These are phyloP conservation scores for Dryas integrifolia DNA, from an alignment of 331 rosid species.

Conservation along the genomic window DNA sequence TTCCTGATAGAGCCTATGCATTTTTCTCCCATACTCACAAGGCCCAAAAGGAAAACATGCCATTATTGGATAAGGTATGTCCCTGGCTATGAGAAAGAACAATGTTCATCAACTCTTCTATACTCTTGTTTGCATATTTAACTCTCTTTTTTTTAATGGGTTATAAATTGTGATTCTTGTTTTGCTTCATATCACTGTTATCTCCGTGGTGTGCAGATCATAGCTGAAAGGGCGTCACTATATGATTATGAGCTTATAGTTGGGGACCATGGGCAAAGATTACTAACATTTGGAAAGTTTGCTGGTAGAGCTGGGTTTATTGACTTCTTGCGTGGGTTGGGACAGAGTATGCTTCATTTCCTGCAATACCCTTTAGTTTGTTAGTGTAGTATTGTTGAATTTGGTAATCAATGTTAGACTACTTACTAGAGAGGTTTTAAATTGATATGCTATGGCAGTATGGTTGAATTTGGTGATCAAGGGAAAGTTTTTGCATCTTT, in stretches of 20 bases:
- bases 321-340: conserved; percentile 76
- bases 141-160: not conserved
- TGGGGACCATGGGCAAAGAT: conserved; percentile 64
- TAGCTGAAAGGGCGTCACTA: conserved; percentile 66
- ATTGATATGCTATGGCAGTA: not conserved
- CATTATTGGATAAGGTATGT: conserved; percentile 75
- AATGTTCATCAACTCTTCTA: not conserved
- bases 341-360: conserved; percentile 56
- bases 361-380: not conserved
- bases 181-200: conserved; percentile 7
- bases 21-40: conserved; percentile 95
- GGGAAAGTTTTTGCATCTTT: not conserved
- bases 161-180: not conserved
- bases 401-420: not conserved
- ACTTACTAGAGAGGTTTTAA: no score
- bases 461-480: conserved; percentile 5
- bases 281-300: conserved; percentile 85
- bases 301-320: conserved; percentile 95
- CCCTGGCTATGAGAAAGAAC: not conserved
- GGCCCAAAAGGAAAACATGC: conserved; percentile 95
- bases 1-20: conserved; percentile 86
- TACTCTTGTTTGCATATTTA: not conserved
- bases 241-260: conserved; percentile 90
- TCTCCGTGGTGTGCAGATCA: conserved; percentile 39
- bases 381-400: not conserved